phyloP scores from a whole-genome alignment of 352 stramenopile species.

The Pythium scleroteichum region DNA sequence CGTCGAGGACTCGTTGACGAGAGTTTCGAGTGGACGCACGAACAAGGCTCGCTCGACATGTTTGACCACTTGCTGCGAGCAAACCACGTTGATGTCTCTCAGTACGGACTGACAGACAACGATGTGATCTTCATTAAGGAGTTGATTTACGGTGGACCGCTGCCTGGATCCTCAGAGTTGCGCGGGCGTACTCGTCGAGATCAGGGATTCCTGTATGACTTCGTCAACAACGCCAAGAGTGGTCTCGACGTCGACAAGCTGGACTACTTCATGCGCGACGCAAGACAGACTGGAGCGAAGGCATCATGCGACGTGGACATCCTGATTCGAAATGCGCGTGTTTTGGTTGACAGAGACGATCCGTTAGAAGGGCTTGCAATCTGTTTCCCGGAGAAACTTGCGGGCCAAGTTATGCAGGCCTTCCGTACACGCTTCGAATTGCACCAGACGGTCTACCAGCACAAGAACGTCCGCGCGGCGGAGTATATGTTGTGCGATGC shows the following conservation, averaged over 20 bases:
- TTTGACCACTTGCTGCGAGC: slow-evolving; percentile 58
- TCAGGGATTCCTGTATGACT: slow-evolving; percentile 83
- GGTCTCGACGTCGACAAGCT: slow-evolving; percentile 91
- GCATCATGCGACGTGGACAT: slow-evolving; percentile 72
- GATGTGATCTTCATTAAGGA: slow-evolving; percentile 83
- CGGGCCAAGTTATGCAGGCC: slow-evolving; percentile 83
- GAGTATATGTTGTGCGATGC: slow-evolving; percentile 90
- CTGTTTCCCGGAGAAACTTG: slow-evolving; percentile 89
- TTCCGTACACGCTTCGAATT: slow-evolving; percentile 88
- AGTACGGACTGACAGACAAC: slow-evolving; percentile 48
- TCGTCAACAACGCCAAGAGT: slow-evolving; percentile 88
- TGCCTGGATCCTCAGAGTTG: slow-evolving; percentile 38
- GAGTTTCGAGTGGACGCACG: slow-evolving; percentile 58
- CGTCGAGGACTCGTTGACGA: slow-evolving; percentile 17
- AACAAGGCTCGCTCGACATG: slow-evolving; percentile 77
- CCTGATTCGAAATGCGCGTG: slow-evolving; percentile 72
- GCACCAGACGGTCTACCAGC: slow-evolving; percentile 88
- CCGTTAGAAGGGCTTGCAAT: slow-evolving; percentile 48
- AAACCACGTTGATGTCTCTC: slow-evolving; percentile 57
- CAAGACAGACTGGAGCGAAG: slow-evolving; percentile 72
- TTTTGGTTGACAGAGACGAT: slow-evolving; percentile 62
- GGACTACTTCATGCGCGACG: slow-evolving; percentile 90
- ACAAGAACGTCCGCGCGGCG: slow-evolving; percentile 76
- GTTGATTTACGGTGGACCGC: slow-evolving; percentile 65
- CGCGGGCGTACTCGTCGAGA: slow-evolving; percentile 41